Conservation (phyloP, 2,329 filamentous ascomycete genomes). For the Fusarium dimerum region DNA sequence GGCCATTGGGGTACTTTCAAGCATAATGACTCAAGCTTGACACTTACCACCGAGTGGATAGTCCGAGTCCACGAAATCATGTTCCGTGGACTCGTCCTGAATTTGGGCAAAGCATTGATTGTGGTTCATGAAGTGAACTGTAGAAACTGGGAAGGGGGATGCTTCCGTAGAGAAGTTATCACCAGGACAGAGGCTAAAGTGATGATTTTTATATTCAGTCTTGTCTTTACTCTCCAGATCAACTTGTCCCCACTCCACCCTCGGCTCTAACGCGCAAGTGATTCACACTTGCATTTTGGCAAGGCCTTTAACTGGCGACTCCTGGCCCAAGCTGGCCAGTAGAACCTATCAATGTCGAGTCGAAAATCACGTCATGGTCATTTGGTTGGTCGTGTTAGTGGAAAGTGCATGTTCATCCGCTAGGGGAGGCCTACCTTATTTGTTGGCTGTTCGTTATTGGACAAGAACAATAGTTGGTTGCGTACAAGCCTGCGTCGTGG, state of each 20-base stretch:
- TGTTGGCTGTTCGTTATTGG: conserved; percentile 16
- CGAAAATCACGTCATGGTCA: conserved; percentile 6
- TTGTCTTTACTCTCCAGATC: conserved; percentile 1
- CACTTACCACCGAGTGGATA: conserved; percentile 15
- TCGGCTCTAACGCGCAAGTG: neutral
- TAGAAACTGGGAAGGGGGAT: conserved; percentile 1
- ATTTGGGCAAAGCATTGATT: neutral
- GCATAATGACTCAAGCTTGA: conserved; percentile 10
- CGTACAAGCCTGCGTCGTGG: conserved; percentile 6
- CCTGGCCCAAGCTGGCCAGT: neutral
- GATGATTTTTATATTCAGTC: conserved; percentile 8
- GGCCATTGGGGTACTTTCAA: neutral
- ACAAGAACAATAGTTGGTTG: conserved; percentile 7
- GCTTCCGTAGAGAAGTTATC: neutral
- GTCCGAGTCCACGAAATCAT: conserved; percentile 16
- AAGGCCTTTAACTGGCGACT: conserved; percentile 6
- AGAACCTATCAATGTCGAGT: conserved; percentile 8
- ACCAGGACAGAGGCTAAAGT: neutral
- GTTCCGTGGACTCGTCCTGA: conserved; percentile 16
- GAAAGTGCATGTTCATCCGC: conserved; percentile 19
- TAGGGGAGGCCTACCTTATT: conserved; percentile 18
- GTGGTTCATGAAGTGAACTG: conserved; percentile 13
- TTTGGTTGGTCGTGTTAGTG: conserved; percentile 20
- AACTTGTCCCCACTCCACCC: neutral
- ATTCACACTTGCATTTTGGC: conserved; percentile 4